These are phyloP conservation scores for Jaapia argillacea DNA, from an alignment of 768 basidiomycete species.

Conservation along the genomic window DNA sequence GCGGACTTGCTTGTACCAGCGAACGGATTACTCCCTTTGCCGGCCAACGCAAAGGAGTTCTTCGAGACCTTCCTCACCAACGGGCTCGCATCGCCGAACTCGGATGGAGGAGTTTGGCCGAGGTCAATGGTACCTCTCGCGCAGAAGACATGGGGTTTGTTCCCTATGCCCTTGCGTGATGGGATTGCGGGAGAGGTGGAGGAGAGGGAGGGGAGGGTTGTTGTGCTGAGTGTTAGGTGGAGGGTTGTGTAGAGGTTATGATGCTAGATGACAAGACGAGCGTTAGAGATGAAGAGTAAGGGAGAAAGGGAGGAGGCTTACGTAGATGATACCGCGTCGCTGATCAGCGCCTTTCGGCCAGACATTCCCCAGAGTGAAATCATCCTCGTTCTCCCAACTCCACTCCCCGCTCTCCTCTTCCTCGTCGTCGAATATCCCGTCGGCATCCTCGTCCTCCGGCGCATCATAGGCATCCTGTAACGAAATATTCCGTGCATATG, in stretches of 20 bases:
- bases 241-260: constrained; percentile 41
- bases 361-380: constrained; percentile 45
- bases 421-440: too few relatives aligned
- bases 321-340: constrained; percentile 48
- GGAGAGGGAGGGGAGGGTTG: constrained; percentile 34
- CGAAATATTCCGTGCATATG: constrained; percentile 25
- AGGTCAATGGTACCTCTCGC: constrained; percentile 23
- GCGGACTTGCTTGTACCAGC: background rate
- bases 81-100: too few relatives aligned
- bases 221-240: constrained; percentile 54
- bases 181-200: too few relatives aligned
- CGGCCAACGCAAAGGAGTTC: background rate
- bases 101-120: background rate
- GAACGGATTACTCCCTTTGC: background rate
- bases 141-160: constrained; percentile 50
- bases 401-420: too few relatives aligned
- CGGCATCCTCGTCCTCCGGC: constrained; percentile 19
- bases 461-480: constrained; percentile 15
- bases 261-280: constrained; percentile 26
- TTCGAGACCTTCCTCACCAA: background rate
- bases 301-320: constrained; percentile 22
- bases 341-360: constrained; percentile 40
- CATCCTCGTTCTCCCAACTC: constrained; percentile 66
- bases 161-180: constrained; percentile 52
- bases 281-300: background rate